phyloP scores from a whole-genome alignment of 2,329 filamentous ascomycete species.

The Xylariaceae sp. region DNA sequence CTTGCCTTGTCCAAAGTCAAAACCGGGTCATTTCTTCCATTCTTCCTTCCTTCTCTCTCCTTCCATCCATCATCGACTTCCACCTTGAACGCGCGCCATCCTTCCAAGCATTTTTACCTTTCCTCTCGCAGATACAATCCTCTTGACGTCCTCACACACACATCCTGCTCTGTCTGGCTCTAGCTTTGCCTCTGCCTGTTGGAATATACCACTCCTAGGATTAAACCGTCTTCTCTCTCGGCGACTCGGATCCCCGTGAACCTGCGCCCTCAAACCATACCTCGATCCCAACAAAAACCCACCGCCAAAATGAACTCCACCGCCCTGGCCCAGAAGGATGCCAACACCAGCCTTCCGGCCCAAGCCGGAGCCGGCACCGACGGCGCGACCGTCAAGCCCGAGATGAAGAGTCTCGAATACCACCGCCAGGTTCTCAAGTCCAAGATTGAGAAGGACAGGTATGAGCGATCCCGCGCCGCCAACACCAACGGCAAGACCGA shows the following conservation, averaged over 20 bases:
- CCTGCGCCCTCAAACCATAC: neutral
- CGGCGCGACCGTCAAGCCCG: slow-evolving; percentile 33
- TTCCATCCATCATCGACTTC: too few species aligned
- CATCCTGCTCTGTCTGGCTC: too few species aligned
- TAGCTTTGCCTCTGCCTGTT: neutral
- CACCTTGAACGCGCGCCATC: too few species aligned
- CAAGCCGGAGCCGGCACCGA: slow-evolving; percentile 27
- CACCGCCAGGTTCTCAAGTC: slow-evolving; percentile 69
- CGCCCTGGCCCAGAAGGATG: slow-evolving; percentile 61
- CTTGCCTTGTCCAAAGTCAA: too few species aligned
- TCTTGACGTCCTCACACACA: too few species aligned
- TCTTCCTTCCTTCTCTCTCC: neutral
- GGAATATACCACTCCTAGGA: neutral
- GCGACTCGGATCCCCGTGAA: neutral
- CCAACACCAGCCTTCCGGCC: slow-evolving; percentile 45
- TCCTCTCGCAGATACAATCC: too few species aligned
- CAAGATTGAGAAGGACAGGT: slow-evolving; percentile 65
- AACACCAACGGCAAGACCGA: slow-evolving; percentile 4
- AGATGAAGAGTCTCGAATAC: slow-evolving; percentile 67
- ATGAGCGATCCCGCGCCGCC: slow-evolving; percentile 24
- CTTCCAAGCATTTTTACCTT: too few species aligned
- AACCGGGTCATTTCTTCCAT: too few species aligned
- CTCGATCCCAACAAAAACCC: neutral
- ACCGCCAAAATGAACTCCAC: slow-evolving; percentile 48
- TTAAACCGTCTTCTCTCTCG: neutral